Percentiles rank a stretch among this genome's conserved stretches.
phyloP scores from a whole-genome alignment of 805 yeast species.

The Blastobotrys parvus region DNA sequence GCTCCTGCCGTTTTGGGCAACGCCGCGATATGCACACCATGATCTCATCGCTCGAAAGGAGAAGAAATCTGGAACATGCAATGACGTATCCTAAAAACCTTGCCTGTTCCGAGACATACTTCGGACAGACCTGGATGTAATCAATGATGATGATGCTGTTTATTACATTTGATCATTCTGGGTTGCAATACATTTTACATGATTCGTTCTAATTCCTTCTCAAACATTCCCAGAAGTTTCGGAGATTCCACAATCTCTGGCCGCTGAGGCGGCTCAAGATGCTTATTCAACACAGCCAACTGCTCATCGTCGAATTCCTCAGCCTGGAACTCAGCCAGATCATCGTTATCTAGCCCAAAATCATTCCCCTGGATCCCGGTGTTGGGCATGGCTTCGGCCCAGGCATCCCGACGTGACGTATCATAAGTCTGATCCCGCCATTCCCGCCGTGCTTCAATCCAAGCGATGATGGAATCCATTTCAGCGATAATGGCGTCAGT shows the following conservation, averaged over 20 bases:
- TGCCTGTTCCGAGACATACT: no score
- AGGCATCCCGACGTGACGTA: no score
- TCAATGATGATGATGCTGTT: no score
- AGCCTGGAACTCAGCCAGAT: conserved; percentile 35
- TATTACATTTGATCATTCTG: no score
- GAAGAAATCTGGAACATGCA: no score
- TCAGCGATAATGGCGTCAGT: conserved; percentile 30
- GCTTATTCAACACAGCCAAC: conserved; percentile 9
- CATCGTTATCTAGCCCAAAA: conserved; percentile 43
- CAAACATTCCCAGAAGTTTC: conserved; percentile 22
- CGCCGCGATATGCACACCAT: no score
- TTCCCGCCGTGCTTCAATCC: conserved; percentile 31
- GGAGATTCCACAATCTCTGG: conserved; percentile 25
- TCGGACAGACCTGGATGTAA: no score
- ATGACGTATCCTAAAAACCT: no score
- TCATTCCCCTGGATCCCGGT: conserved; percentile 34
- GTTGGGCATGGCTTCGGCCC: conserved; percentile 36
- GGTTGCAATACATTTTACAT: no score
- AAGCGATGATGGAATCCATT: conserved; percentile 31
- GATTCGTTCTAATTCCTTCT: conserved; percentile 8
- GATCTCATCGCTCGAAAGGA: no score
- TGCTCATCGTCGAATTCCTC: conserved; percentile 22
- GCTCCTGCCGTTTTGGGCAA: no score
- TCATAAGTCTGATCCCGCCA: conserved; percentile 17
- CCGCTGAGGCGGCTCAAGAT: conserved; percentile 17